phyloP scores from a whole-genome alignment of 2,329 filamentous ascomycete species.

The Claviceps sp. region DNA sequence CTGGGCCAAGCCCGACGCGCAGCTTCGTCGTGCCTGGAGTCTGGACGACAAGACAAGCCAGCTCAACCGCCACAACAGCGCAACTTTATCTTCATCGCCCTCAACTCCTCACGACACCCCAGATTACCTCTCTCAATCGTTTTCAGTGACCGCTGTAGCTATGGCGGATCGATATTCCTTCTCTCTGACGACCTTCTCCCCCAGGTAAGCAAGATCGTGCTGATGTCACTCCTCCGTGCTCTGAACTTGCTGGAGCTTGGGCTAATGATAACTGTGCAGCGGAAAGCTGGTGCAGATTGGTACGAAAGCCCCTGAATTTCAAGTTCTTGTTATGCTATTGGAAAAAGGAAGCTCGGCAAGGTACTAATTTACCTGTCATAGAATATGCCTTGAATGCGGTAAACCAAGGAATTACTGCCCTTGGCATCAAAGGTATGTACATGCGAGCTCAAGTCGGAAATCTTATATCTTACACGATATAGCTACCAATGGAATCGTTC shows the following conservation, averaged over 20 bases:
- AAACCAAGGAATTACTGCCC: conserved; percentile 95
- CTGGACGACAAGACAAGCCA: conserved; percentile 17
- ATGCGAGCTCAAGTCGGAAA: neutral
- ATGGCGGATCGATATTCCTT: conserved; percentile 99
- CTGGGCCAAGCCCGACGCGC: conserved; percentile 22
- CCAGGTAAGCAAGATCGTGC: conserved; percentile 56
- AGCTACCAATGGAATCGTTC: conserved; percentile 98
- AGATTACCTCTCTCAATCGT: neutral
- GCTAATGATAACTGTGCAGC: conserved; percentile 43
- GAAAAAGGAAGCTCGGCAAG: too few relatives aligned
- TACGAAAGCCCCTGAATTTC: conserved; percentile 13
- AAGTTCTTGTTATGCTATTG: too few relatives aligned
- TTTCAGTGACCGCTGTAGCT: conserved; percentile 16
- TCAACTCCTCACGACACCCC: conserved; percentile 7
- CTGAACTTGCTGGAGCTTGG: conserved; percentile 10
- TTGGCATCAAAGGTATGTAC: conserved; percentile 85
- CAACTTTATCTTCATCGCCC: conserved; percentile 4
- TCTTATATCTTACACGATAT: neutral
- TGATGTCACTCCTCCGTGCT: conserved; percentile 9
- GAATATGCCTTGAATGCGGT: conserved; percentile 99
- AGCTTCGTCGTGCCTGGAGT: conserved; percentile 25
- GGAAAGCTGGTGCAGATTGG: conserved; percentile 99
- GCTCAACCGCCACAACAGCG: conserved; percentile 18
- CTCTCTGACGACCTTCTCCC: conserved; percentile 98
- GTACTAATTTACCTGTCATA: conserved; percentile 23